These are phyloP conservation scores for Zostera marina DNA, from an alignment of 116 monocot genomes.

Conservation along the genomic window DNA sequence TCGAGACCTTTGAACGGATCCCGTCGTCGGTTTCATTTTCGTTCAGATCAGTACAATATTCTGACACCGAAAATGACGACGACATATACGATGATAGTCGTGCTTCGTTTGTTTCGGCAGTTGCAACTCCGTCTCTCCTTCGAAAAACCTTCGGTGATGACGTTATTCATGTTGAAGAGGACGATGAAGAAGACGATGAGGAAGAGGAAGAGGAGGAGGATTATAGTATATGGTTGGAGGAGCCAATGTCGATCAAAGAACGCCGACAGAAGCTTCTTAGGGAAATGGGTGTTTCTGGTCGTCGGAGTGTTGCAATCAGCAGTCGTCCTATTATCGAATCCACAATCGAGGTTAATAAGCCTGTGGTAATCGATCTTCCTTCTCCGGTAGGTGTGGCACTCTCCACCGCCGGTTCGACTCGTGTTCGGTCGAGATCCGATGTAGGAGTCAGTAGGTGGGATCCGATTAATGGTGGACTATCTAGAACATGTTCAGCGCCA, in stretches of 20 bases:
- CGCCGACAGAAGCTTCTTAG: conserved; percentile 59
- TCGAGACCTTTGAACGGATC: conserved; percentile 68
- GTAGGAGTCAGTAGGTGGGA: background rate
- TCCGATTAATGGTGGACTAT: background rate
- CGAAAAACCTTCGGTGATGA: background rate
- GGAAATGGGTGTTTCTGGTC: conserved; percentile 70
- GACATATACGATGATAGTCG: conserved; percentile 51
- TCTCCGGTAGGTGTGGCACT: no score
- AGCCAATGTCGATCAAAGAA: conserved; percentile 57
- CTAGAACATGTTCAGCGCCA: background rate
- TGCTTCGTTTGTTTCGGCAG: conserved; percentile 74
- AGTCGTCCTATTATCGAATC: background rate
- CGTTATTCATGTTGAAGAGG: conserved; percentile 5
- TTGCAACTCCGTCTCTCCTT: conserved; percentile 29
- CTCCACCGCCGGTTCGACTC: background rate
- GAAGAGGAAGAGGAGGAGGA: conserved; percentile 2
- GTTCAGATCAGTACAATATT: conserved; percentile 22
- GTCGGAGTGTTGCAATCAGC: conserved; percentile 5
- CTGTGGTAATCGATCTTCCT: no score
- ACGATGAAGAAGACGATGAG: conserved; percentile 3
- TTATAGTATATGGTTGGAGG: conserved; percentile 66
- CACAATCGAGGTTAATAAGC: no score
- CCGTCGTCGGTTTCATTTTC: conserved; percentile 48
- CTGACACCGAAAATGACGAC: no score
- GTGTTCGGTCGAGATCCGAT: background rate